phyloP scores from a whole-genome alignment of 148 eudicot species.

The Cornus suecica region DNA sequence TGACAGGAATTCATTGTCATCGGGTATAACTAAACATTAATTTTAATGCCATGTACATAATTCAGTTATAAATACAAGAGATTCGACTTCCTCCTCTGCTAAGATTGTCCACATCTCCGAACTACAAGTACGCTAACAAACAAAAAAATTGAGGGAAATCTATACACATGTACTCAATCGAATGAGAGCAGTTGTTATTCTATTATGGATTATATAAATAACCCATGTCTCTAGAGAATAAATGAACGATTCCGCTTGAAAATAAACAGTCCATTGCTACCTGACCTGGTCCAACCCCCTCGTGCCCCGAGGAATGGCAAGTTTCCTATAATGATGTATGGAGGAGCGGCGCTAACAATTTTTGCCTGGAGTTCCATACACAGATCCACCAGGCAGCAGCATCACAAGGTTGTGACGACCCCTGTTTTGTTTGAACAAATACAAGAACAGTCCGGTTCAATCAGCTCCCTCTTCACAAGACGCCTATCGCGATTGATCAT shows the following conservation, averaged over 20 bases:
- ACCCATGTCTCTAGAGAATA: not conserved
- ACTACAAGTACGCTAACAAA: not conserved
- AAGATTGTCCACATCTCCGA: not conserved
- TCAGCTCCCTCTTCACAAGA: constrained; percentile 55
- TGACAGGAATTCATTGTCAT: no score
- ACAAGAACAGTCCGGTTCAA: constrained; percentile 87
- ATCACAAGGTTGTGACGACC: constrained; percentile 36
- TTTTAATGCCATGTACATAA: not conserved
- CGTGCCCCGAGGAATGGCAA: not conserved
- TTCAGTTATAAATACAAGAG: not conserved
- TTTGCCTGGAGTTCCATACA: not conserved
- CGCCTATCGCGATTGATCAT: constrained; percentile 94
- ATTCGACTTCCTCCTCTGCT: not conserved
- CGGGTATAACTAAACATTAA: no score
- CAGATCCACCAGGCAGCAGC: not conserved
- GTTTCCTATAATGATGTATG: not conserved
- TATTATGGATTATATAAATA: not conserved
- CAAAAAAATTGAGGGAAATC: not conserved
- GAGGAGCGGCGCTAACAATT: no score
- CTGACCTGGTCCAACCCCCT: not conserved
- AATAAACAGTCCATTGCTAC: not conserved
- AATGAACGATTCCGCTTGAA: not conserved
- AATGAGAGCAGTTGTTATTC: not conserved
- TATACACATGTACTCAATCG: not conserved
- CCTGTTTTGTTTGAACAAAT: constrained; percentile 76